Base-by-base conservation (phyloP, 2,329 filamentous ascomycete species). In the Claviceps digitariae region DNA sequence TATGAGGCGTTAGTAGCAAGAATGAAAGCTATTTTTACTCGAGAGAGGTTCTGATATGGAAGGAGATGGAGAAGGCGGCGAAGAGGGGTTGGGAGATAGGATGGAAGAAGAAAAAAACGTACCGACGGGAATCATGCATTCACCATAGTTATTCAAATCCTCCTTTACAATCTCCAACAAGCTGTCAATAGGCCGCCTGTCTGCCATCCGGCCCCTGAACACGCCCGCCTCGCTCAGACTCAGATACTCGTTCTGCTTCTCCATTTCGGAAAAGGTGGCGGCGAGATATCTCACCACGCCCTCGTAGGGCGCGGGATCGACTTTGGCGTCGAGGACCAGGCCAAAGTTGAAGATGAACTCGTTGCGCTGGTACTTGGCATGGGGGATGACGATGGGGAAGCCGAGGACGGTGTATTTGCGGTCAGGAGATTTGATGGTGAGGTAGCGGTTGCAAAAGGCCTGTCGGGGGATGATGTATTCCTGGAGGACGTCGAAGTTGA, bases 291-390 rank as follows among this genome's bases (percentile, higher is more conserved):
- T 77, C 52, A 95, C 89, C 34, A 97, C 87, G 58, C 83, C 84
- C 67, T 90, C 88, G 66, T 89, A 95, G 36, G 84, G 85, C 49
- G 80, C 79, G 66, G 86, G 86, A 63, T 94, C 87, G 52, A 74
- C 72, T 51, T 77, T 74, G 48, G 70, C 69, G 50, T 86, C 79
- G 50, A 95, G 75, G 29, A 95, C 85, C 46, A 97, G 75, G 55
- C 89, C 90, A 65, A 97, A 95, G 69, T 97, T 97, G 79, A 97
- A 98, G 65, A 96, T 95, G 74, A 96, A 97, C 68, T 95, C 88
- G 69, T 95, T 95, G 55, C 93, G 84, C 63, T 86, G 82, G 64
- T 97, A 95, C 60, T 85, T 84, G 53, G 83, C 78, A 58, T 90
- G 81, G 51, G 85, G 82, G 64, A 97, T 88, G 65, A 89, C 91